These are phyloP conservation scores for Medicago lupulina DNA, from an alignment of 306 rosid species.

Conservation along the genomic window DNA sequence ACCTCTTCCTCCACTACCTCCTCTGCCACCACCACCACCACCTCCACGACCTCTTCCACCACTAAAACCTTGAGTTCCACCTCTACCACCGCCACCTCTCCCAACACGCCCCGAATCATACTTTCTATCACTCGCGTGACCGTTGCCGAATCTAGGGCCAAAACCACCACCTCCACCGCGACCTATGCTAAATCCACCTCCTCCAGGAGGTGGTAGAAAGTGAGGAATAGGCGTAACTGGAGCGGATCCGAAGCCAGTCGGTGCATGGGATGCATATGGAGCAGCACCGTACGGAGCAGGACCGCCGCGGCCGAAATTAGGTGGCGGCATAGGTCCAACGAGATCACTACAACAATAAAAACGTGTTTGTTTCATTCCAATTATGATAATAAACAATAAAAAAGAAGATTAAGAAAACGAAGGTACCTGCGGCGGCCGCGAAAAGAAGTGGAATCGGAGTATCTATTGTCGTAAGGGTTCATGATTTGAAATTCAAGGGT, in stretches of 20 bases:
- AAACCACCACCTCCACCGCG: constrained; percentile 50
- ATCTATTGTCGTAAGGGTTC: constrained; percentile 68
- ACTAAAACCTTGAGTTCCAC: constrained; percentile 46
- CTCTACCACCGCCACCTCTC: constrained; percentile 35
- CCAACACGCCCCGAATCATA: constrained; percentile 42
- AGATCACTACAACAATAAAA: constrained; percentile 57
- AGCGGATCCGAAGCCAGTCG: constrained; percentile 46
- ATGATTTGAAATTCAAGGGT: constrained; percentile 55
- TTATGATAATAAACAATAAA: not conserved
- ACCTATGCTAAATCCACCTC: constrained; percentile 72
- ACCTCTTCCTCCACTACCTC: constrained; percentile 46
- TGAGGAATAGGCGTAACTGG: constrained; percentile 53
- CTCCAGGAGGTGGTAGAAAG: constrained; percentile 72
- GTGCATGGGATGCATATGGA: constrained; percentile 40
- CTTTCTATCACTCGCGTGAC: constrained; percentile 42
- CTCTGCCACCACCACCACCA: constrained; percentile 53
- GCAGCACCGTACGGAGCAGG: constrained; percentile 43
- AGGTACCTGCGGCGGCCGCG: constrained; percentile 82
- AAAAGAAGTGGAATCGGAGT: constrained; percentile 69
- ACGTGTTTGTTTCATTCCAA: not conserved
- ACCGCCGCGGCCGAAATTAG: constrained; percentile 58
- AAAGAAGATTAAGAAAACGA: no score
- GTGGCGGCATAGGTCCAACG: constrained; percentile 57
- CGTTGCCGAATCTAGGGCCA: constrained; percentile 41
- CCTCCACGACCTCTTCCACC: constrained; percentile 28